These are phyloP conservation scores for Akanthomyces uredinophilus DNA, from an alignment of 2,329 filamentous ascomycete species.

Conservation along the genomic window DNA sequence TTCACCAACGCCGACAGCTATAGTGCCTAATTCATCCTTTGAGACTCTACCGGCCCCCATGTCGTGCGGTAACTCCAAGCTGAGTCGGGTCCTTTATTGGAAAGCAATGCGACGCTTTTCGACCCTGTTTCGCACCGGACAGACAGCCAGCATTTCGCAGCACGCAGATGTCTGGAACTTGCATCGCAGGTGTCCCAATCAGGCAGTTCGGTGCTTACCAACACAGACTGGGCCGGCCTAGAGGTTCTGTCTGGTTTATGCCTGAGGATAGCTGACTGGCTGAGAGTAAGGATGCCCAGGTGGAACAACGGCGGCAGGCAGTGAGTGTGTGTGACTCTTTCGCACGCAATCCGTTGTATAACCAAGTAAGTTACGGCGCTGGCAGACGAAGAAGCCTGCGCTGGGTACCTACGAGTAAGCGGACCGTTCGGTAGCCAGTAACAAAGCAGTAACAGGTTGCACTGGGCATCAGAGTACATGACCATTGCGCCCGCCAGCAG, in stretches of 20 bases:
- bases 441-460: background rate
- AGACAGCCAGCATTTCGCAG: background rate
- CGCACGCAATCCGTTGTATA: background rate
- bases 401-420: background rate
- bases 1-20: background rate
- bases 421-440: constrained; percentile 5
- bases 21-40: background rate
- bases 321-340: background rate
- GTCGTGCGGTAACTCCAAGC: too few species aligned
- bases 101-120: background rate
- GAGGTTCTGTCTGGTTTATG: background rate
- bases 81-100: background rate
- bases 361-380: too few species aligned
- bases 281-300: too few species aligned
- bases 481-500: background rate
- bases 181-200: background rate
- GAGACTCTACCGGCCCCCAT: background rate
- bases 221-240: background rate
- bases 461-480: background rate
- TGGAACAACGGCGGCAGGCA: background rate
- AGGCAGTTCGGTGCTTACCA: background rate
- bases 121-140: background rate
- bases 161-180: background rate
- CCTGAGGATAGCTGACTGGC: background rate
- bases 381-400: background rate